Percentiles rank a stretch among this genome's conserved stretches.
phyloP scores from a whole-genome alignment of 371 early-diverging fungal genomes.

The Umbelopsis sp. region DNA sequence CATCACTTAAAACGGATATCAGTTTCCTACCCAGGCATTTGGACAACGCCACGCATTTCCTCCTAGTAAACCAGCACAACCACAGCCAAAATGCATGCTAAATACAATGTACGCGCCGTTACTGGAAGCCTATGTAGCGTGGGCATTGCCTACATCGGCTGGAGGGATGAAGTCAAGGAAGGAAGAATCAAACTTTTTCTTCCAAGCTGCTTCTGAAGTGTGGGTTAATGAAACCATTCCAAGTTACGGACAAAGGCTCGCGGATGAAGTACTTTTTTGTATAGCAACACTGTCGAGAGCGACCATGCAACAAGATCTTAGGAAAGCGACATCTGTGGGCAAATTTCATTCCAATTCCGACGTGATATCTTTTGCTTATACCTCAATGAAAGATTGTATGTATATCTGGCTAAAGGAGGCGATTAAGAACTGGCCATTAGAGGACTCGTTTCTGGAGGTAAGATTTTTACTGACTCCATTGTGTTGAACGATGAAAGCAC shows the following conservation, averaged over 20 bases:
- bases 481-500: no score
- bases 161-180: slow-evolving; percentile 7
- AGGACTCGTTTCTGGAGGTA: slow-evolving; percentile 9
- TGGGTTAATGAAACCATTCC: slow-evolving; percentile 1
- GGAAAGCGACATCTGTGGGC: neutral
- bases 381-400: neutral
- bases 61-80: neutral
- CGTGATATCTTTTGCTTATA: neutral
- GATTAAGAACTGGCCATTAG: slow-evolving; percentile 8
- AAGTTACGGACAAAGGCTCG: neutral
- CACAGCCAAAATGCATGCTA: slow-evolving; percentile 12
- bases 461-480: neutral
- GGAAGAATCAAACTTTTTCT: slow-evolving; percentile 4
- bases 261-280: neutral
- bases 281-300: neutral
- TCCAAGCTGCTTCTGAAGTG: slow-evolving; percentile 2
- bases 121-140: neutral
- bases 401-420: slow-evolving; percentile 1
- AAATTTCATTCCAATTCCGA: neutral
- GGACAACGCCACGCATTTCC: neutral
- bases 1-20: neutral
- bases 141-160: slow-evolving; percentile 2
- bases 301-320: neutral
- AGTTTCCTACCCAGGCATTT: neutral
- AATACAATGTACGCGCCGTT: neutral